Base-by-base conservation (phyloP, 2,329 filamentous ascomycete genomes). In the Colletotrichum sp. region DNA sequence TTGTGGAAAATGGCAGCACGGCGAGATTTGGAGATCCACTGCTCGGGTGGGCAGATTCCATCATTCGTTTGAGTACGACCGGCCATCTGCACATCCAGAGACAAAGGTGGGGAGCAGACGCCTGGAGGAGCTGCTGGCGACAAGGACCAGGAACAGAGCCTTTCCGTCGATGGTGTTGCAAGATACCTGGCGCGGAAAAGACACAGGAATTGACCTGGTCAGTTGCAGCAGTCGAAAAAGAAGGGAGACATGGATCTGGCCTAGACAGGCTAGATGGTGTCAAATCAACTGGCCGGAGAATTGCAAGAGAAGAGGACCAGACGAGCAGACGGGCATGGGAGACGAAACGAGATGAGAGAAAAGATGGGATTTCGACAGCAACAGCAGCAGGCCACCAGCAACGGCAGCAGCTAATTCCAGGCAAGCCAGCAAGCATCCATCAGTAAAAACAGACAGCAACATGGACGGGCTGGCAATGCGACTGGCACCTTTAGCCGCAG, bases 1-100 rank as follows among this genome's bases (percentile, higher is more conserved):
- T 64, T 68, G 73, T 75, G 70, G 73, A 68, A 75, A 75, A 75
- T 73, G 73, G 70, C 74, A 71, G 72, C 66, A 75, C 61, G 74
- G 74, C 71, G 74, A 76, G 71, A 71, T 71, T 76, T 71, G 70
- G 57, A 75, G 73, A 67, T 75, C 73, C 73, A 75, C 73, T 73
- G 28, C 48, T 75, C 34, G 57, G 64, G 73, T 75, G 70, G 73
- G 70, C 70, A 73, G 70, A 75, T 75, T 75, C 64, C 73, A 73
- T 73, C 73, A 75, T 75, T 75, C 73, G 73, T 75, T 64, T 68
- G 73, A 75, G 73, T 75, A 75, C 73, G 70, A 57, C 73, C 34
- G 64, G 73, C 43, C 70, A 68, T 68, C 73, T 75, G 73, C 73
- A 75, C 70, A 73, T 68, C 57, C 73, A 75, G 73, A 68, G 70